Evolutionary conservation across 768 basidiomycete species (phyloP).

Genomic region (Sporobolomyces pararoseus): DNA sequence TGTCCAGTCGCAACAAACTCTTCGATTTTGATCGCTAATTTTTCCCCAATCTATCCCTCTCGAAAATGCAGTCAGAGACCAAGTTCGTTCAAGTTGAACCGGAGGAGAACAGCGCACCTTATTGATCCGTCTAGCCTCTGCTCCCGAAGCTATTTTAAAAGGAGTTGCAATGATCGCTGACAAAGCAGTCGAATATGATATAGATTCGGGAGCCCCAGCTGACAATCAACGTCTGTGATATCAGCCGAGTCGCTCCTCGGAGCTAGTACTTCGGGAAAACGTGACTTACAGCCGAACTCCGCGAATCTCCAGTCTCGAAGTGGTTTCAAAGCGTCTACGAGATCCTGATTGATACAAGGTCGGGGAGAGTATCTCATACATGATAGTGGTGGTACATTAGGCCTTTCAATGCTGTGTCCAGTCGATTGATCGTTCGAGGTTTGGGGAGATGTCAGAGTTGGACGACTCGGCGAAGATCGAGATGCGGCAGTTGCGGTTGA

Average conservation of each 20-base stretch:
- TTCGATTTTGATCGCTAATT: slow-evolving; percentile 24
- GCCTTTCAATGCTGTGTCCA: neutral
- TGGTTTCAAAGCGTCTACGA: slow-evolving; percentile 11
- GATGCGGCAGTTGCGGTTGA: neutral
- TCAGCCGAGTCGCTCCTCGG: too few relatives aligned
- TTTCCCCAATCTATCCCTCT: slow-evolving; percentile 34
- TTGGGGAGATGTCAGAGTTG: neutral
- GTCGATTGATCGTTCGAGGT: neutral
- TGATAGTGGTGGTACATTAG: slow-evolving; percentile 15
- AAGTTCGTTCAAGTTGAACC: too few relatives aligned
- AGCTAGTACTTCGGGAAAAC: neutral
- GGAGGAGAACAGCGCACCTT: slow-evolving; percentile 25
- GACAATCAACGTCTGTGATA: neutral
- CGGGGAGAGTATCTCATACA: slow-evolving; percentile 29
- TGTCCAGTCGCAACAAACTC: slow-evolving; percentile 24
- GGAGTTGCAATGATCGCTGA: slow-evolving; percentile 30
- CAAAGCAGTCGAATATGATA: slow-evolving; percentile 23
- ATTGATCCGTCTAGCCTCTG: slow-evolving; percentile 18
- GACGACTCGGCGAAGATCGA: slow-evolving; percentile 6
- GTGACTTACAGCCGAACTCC: slow-evolving; percentile 22
- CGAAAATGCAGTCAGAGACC: too few relatives aligned
- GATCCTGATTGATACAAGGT: slow-evolving; percentile 28
- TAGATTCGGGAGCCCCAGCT: slow-evolving; percentile 4
- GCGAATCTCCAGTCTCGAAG: slow-evolving; percentile 11
- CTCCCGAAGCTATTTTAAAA: slow-evolving; percentile 13